Evolutionary conservation across 495 filamentous ascomycete species (phyloP), one percentile per base, ranked within the genome.

Genomic region (Xylaria bambusicola): DNA sequence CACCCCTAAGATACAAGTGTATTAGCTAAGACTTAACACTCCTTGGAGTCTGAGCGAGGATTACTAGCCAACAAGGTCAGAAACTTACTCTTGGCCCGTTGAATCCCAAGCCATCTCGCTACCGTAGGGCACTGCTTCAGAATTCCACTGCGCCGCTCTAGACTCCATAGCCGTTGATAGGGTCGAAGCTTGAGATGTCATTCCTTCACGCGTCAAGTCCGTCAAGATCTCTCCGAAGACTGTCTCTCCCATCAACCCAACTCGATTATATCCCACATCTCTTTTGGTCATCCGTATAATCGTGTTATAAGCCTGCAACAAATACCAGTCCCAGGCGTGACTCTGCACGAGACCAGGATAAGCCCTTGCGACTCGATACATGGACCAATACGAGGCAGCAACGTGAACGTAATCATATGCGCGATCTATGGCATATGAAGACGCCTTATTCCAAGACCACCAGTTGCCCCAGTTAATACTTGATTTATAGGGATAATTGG

Each of bases 91-190:
- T 58, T 84, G 80, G 0, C 78, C 81, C 0, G 80, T 84, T 3
- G 73, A 81, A 57, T 83, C 81, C 81, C 81, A 84, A 0, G 79
- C 76, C 75, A 76, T 75, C 63, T 83, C 81, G 56, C 79, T 81
- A n/a, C 80, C 81, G 56, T 75, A 84, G 0, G 81, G 81, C 2
- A 76, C 76, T 23, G 64, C 64, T 49, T 76, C 62, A 0, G 64
- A 60, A 45, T 73, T 60, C 80, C 81, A 84, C 18, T 62, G 60
- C 3, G 71, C 47, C 5, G 77, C 76, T 1, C 81, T 71, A 17
- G 70, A 68, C 24, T 67, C 69, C 77, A 82, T 79, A 4, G 64
- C 53, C 21, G 63, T 58, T 21, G 75, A 69, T 13, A 82, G 56
- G 9, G 66, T 51, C 13, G 52, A 58, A 1, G 73, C 77, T 47